These are phyloP conservation scores for Candida boidinii DNA, from an alignment of 805 yeast genomes.

Conservation along the genomic window DNA sequence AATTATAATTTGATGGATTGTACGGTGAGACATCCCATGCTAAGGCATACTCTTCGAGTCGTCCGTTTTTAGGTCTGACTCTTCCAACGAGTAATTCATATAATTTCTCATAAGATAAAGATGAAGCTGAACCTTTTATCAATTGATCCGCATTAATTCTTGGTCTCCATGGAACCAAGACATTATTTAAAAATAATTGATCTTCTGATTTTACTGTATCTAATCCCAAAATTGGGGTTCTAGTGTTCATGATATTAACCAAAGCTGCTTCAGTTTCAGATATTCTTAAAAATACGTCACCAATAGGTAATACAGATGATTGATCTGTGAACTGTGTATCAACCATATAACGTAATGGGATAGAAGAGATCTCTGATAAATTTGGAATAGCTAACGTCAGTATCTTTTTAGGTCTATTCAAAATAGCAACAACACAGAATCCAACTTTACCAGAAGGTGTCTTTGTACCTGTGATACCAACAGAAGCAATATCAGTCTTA, in stretches of 20 bases:
- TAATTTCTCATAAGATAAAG: constrained; percentile 54
- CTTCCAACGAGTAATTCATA: constrained; percentile 67
- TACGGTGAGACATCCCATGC: constrained; percentile 38
- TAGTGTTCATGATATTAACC: constrained; percentile 40
- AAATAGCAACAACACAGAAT: constrained; percentile 20
- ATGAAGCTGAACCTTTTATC: constrained; percentile 65
- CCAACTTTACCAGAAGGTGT: constrained; percentile 13
- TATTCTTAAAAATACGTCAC: constrained; percentile 49
- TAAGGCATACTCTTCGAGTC: constrained; percentile 40
- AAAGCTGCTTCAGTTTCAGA: constrained; percentile 46
- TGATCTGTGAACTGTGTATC: constrained; percentile 31
- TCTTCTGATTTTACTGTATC: constrained; percentile 32
- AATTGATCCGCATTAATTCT: constrained; percentile 70
- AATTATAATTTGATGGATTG: constrained; percentile 22
- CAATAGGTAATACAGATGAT: constrained; percentile 34
- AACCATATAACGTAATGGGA: constrained; percentile 28
- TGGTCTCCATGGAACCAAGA: constrained; percentile 73
- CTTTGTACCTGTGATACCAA: constrained; percentile 42
- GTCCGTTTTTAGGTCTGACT: constrained; percentile 36
- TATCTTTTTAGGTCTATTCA: constrained; percentile 19
- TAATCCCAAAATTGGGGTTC: constrained; percentile 20
- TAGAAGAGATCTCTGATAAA: constrained; percentile 44
- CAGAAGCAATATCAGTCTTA: constrained; percentile 33
- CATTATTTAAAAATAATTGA: constrained; percentile 58
- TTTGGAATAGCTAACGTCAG: constrained; percentile 46